phyloP scores from a whole-genome alignment of 495 filamentous ascomycete genomes.

The Elasticomyces elasticus region DNA sequence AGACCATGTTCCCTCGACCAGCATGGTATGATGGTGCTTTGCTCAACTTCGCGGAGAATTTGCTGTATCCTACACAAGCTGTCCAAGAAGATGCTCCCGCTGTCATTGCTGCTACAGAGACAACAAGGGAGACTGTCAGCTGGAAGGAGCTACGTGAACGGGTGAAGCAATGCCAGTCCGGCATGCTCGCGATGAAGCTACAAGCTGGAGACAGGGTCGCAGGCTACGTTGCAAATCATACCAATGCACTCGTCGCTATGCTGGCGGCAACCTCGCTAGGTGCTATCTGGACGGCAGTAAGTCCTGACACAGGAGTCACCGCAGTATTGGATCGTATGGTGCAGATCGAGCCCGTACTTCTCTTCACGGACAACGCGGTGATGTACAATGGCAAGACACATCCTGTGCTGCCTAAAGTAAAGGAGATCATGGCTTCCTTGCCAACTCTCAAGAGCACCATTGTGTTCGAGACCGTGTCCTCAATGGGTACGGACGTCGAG shows the following conservation, averaged over 20 bases:
- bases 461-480: conserved; percentile 50
- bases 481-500: conserved; percentile 27
- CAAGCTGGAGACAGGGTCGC: conserved; percentile 63
- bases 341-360: conserved; percentile 68
- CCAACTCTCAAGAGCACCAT: conserved; percentile 55
- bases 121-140: conserved; percentile 54
- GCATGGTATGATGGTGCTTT: conserved; percentile 68
- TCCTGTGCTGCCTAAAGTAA: conserved; percentile 58
- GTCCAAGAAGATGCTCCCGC: conserved; percentile 51
- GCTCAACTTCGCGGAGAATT: conserved; percentile 87
- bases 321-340: conserved; percentile 71
- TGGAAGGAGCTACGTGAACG: conserved; percentile 73
- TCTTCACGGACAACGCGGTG: conserved; percentile 80
- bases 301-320: conserved; percentile 70
- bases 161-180: conserved; percentile 61
- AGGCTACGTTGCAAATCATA: conserved; percentile 81
- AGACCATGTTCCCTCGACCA: conserved; percentile 74
- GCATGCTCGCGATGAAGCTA: conserved; percentile 54
- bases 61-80: conserved; percentile 60
- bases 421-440: conserved; percentile 56
- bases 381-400: conserved; percentile 84
- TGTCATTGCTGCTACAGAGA: conserved; percentile 66
- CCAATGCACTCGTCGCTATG: conserved; percentile 76
- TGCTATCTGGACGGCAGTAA: conserved; percentile 84
- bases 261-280: conserved; percentile 69